Percentiles rank a stretch among this genome's conserved stretches.
phyloP scores from a whole-genome alignment of 2,329 filamentous ascomycete species.

The Hortaea werneckii region DNA sequence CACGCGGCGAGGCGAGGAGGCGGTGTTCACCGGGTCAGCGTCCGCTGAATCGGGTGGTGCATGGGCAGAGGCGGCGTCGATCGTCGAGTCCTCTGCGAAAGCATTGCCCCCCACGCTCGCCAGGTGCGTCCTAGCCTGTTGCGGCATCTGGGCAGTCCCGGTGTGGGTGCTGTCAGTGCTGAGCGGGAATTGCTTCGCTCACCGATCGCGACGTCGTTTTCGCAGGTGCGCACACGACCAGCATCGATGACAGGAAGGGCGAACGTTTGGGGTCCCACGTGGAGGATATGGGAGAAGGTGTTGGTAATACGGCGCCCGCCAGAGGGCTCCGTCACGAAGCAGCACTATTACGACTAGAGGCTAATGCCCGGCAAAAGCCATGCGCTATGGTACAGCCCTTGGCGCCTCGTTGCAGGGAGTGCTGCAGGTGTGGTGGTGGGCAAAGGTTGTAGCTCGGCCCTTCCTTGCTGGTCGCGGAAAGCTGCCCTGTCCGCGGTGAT shows the following conservation, averaged over 20 bases:
- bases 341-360: not conserved
- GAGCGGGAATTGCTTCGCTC: not conserved
- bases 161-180: not conserved
- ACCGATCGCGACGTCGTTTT: not conserved
- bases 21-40: constrained; percentile 7
- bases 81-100: constrained; percentile 13
- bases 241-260: not conserved
- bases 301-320: not conserved
- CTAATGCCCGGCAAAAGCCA: not conserved
- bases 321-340: not conserved
- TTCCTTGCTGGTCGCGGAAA: not conserved
- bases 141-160: constrained; percentile 2
- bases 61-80: constrained; percentile 9
- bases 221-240: not conserved
- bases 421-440: too few species aligned
- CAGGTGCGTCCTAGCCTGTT: constrained; percentile 10
- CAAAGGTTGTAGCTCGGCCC: not conserved
- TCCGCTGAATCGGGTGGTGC: constrained; percentile 6
- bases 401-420: too few species aligned
- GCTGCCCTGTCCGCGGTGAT: not conserved
- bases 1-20: constrained; percentile 26
- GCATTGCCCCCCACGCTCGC: constrained; percentile 13
- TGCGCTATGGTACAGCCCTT: not conserved
- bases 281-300: not conserved
- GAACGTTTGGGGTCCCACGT: not conserved